phyloP scores from a whole-genome alignment of 2,329 filamentous ascomycete species.

The Monosporascus ibericus region DNA sequence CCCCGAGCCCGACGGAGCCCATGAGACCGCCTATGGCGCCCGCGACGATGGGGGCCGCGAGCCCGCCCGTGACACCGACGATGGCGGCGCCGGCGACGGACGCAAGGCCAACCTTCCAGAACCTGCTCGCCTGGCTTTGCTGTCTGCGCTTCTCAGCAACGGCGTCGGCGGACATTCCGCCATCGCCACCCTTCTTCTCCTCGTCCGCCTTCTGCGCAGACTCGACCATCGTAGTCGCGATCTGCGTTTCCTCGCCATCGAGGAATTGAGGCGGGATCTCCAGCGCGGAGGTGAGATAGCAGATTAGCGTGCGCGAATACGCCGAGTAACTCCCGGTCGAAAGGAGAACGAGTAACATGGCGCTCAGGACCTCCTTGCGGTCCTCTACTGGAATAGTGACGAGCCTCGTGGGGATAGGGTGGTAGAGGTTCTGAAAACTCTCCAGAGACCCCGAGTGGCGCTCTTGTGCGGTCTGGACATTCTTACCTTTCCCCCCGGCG shows the following conservation, averaged over 20 bases:
- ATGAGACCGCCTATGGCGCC: conserved; percentile 80
- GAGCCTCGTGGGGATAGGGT: conserved; percentile 47
- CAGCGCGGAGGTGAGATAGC: conserved; percentile 63
- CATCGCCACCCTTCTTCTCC: conserved; percentile 29
- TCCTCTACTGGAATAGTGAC: conserved; percentile 52
- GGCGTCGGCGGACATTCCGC: conserved; percentile 65
- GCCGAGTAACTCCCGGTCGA: conserved; percentile 70
- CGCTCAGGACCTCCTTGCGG: conserved; percentile 59
- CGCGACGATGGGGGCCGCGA: conserved; percentile 84
- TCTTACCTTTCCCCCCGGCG: neutral
- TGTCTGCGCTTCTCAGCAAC: conserved; percentile 70
- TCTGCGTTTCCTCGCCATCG: conserved; percentile 65
- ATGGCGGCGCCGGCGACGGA: conserved; percentile 82
- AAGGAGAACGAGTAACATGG: conserved; percentile 63
- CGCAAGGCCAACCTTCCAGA: conserved; percentile 88
- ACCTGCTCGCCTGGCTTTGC: conserved; percentile 61
- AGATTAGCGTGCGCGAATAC: conserved; percentile 62
- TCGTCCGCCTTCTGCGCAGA: conserved; percentile 49
- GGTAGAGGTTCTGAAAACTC: conserved; percentile 45
- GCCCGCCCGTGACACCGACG: conserved; percentile 84
- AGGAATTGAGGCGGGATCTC: conserved; percentile 56
- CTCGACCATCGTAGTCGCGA: conserved; percentile 68
- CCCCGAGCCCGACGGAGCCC: conserved; percentile 78
- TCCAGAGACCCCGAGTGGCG: conserved; percentile 24
- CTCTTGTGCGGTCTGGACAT: neutral